phyloP scores from a whole-genome alignment of 169 alveolate species.

The Cryptosporidium parvum region DNA sequence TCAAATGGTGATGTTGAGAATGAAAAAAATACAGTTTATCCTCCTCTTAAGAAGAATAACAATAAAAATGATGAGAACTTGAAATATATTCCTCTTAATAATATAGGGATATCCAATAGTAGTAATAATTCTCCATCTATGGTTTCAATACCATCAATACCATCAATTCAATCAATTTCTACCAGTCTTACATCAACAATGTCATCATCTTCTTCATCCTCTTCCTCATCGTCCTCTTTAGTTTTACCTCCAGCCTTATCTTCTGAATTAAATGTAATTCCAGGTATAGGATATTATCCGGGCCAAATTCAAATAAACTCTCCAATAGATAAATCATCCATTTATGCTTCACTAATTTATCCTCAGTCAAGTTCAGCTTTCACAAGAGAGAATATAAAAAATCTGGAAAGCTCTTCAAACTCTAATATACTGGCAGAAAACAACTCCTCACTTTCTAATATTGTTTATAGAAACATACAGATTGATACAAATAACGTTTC shows the following conservation, averaged over 20 bases:
- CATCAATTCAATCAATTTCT: not conserved
- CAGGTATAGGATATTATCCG: not conserved
- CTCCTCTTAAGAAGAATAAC: conserved; percentile 21
- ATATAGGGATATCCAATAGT: not conserved
- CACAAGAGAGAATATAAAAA: not conserved
- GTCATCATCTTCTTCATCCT: not conserved
- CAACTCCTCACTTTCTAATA: conserved; percentile 5
- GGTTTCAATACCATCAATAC: conserved; percentile 7
- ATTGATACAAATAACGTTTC: not conserved
- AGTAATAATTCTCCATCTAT: not conserved
- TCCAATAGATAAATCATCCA: conserved; percentile 20
- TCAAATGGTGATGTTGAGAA: not conserved
- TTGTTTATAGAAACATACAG: conserved; percentile 46
- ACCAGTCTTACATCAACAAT: conserved; percentile 24
- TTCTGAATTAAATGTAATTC: not conserved
- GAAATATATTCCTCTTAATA: not conserved
- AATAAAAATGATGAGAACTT: not conserved
- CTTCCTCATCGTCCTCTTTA: not conserved
- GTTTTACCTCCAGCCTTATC: not conserved
- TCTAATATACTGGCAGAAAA: not conserved
- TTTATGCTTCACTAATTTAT: not conserved
- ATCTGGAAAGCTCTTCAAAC: not conserved
- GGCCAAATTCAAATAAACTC: conserved; percentile 11
- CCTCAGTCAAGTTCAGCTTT: conserved; percentile 24
- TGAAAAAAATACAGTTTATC: not conserved